Percentiles rank a stretch among this genome's conserved stretches.
Evolutionary conservation across 2,329 filamentous ascomycete genomes (phyloP).

Genomic region (Aspergillus sp.): DNA sequence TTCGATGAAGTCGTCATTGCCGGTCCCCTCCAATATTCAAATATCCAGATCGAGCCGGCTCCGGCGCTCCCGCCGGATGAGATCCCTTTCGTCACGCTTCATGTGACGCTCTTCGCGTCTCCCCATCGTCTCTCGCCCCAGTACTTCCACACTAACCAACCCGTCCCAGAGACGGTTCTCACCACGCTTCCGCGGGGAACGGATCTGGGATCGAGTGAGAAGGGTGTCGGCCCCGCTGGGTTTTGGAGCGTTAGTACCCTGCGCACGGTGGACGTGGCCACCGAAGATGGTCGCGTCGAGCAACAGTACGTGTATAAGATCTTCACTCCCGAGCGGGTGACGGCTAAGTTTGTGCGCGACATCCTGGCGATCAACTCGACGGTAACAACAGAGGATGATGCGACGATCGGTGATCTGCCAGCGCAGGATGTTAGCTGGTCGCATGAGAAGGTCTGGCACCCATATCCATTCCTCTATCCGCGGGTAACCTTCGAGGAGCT

Average conservation of each 20-base stretch:
- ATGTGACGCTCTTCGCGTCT: constrained; percentile 87
- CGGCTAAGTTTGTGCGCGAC: constrained; percentile 45
- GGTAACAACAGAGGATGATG: constrained; percentile 13
- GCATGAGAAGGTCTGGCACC: constrained; percentile 72
- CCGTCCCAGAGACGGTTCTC: constrained; percentile 69
- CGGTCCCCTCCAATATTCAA: constrained; percentile 76
- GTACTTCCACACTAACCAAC: constrained; percentile 66
- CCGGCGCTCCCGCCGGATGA: constrained; percentile 59
- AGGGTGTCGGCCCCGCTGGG: constrained; percentile 67
- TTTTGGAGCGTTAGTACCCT: constrained; percentile 87
- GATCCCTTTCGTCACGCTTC: constrained; percentile 81
- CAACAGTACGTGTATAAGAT: constrained; percentile 64
- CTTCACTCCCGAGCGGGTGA: constrained; percentile 56
- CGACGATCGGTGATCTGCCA: constrained; percentile 33
- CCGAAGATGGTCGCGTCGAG: constrained; percentile 14
- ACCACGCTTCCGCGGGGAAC: constrained; percentile 70
- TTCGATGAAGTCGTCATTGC: constrained; percentile 85
- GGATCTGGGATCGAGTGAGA: constrained; percentile 31
- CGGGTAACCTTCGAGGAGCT: constrained; percentile 84
- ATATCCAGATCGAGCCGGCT: constrained; percentile 54
- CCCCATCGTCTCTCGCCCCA: constrained; percentile 66
- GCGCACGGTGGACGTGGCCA: constrained; percentile 47
- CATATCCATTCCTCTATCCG: constrained; percentile 82
- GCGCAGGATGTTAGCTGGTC: constrained; percentile 66
- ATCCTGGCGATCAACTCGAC: constrained; percentile 46